Percentiles rank a stretch among this genome's conserved stretches.
Evolutionary conservation across 805 yeast species (phyloP).

Genomic region (Metschnikowia aberdeeniae): DNA sequence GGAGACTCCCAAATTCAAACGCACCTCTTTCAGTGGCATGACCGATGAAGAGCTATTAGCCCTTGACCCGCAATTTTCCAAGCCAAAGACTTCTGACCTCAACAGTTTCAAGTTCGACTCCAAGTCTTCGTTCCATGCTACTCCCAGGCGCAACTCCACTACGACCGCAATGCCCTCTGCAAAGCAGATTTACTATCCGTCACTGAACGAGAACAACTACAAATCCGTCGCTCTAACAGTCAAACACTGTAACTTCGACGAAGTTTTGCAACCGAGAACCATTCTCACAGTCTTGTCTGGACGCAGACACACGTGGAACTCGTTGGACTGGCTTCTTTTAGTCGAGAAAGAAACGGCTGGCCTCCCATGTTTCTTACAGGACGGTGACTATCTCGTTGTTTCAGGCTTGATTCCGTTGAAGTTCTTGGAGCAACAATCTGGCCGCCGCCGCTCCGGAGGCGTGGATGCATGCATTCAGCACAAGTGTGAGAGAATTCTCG

Average conservation of each 20-base stretch:
- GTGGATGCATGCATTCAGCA: slow-evolving; percentile 18
- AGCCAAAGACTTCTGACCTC: slow-evolving; percentile 36
- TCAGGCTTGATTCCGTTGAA: slow-evolving; percentile 31
- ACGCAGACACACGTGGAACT: slow-evolving; percentile 42
- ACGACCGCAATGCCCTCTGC: slow-evolving; percentile 3
- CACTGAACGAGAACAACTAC: slow-evolving; percentile 43
- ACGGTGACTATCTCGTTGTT: slow-evolving; percentile 39
- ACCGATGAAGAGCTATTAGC: slow-evolving; percentile 52
- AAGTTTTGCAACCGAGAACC: slow-evolving; percentile 21
- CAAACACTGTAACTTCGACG: slow-evolving; percentile 39
- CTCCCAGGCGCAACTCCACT: slow-evolving; percentile 10
- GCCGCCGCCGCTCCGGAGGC: slow-evolving; percentile 7
- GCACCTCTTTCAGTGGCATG: slow-evolving; percentile 49
- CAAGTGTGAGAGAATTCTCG: slow-evolving; percentile 21
- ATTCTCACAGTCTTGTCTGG: slow-evolving; percentile 37
- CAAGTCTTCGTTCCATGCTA: slow-evolving; percentile 16
- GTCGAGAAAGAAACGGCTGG: slow-evolving; percentile 9
- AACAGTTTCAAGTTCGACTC: slow-evolving; percentile 44
- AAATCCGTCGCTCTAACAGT: slow-evolving; percentile 37
- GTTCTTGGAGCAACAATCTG: slow-evolving; percentile 14
- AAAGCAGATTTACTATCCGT: slow-evolving; percentile 22
- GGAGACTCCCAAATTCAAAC: slow-evolving; percentile 17
- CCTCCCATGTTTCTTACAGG: slow-evolving; percentile 24
- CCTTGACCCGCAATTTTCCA: slow-evolving; percentile 49
- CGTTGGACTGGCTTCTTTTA: slow-evolving; percentile 36